phyloP scores from a whole-genome alignment of 345 rosid species.

The Euphorbia tirucalli region DNA sequence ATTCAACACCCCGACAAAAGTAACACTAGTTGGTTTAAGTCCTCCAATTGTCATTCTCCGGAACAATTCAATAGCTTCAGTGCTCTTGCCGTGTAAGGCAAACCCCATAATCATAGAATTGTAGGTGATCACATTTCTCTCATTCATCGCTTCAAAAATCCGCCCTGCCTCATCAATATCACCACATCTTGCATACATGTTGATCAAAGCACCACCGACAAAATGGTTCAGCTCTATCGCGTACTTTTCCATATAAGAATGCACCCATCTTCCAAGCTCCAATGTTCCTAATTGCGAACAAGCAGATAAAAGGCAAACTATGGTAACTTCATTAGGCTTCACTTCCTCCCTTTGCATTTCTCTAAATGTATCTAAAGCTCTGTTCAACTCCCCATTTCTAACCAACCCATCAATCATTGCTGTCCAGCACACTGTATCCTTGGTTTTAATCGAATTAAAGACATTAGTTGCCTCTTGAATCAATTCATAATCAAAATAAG shows the following conservation, averaged over 20 bases:
- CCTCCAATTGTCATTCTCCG: constrained; percentile 42
- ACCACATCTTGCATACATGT: constrained; percentile 59
- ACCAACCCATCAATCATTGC: constrained; percentile 67
- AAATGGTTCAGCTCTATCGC: constrained; percentile 41
- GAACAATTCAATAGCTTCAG: constrained; percentile 48
- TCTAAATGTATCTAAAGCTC: constrained; percentile 55
- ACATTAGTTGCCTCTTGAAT: constrained; percentile 39
- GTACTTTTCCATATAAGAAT: constrained; percentile 43
- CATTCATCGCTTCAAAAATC: constrained; percentile 41
- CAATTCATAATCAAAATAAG: constrained; percentile 41
- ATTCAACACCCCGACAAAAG: constrained; percentile 54
- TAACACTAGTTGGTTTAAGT: constrained; percentile 41
- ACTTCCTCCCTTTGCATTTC: constrained; percentile 51
- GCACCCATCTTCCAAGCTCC: constrained; percentile 65
- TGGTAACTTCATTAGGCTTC: constrained; percentile 52
- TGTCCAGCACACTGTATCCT: constrained; percentile 71
- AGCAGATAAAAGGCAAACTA: constrained; percentile 57
- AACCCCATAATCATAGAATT: constrained; percentile 61
- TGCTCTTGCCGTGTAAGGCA: constrained; percentile 53
- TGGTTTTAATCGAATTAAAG: constrained; percentile 37
- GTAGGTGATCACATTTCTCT: constrained; percentile 46
- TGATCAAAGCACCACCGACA: constrained; percentile 63
- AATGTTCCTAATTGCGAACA: constrained; percentile 60
- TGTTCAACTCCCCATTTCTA: constrained; percentile 52
- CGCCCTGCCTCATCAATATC: constrained; percentile 43